Percentiles rank a stretch among this genome's conserved stretches.
These are phyloP conservation scores for Mycogone perniciosa DNA, from an alignment of 2,329 filamentous ascomycete species.

Conservation along the genomic window DNA sequence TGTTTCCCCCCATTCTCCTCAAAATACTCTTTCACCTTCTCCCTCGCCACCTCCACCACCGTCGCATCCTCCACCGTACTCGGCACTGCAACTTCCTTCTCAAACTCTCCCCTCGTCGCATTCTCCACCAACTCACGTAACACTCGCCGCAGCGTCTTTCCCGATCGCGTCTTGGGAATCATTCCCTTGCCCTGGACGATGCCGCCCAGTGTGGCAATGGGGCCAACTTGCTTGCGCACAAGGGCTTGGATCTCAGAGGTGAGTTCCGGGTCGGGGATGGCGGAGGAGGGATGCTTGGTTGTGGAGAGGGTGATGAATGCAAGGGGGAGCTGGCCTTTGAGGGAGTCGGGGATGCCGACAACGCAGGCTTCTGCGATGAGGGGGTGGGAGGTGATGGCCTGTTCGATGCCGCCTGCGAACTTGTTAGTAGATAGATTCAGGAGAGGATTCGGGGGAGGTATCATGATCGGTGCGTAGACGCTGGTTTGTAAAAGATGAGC, in stretches of 20 bases:
- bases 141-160: slow-evolving; percentile 81
- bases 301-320: slow-evolving; percentile 64
- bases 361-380: slow-evolving; percentile 78
- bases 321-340: slow-evolving; percentile 90
- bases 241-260: slow-evolving; percentile 61
- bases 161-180: slow-evolving; percentile 88
- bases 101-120: slow-evolving; percentile 65
- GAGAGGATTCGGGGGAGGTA: too few relatives aligned
- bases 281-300: slow-evolving; percentile 43
- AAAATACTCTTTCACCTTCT: slow-evolving; percentile 72
- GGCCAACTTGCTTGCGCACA: slow-evolving; percentile 75
- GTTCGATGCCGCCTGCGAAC: slow-evolving; percentile 69
- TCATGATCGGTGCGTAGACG: too few relatives aligned
- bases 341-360: slow-evolving; percentile 73
- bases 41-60: slow-evolving; percentile 68
- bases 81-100: slow-evolving; percentile 66
- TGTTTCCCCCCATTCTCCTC: slow-evolving; percentile 38
- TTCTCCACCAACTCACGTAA: slow-evolving; percentile 81
- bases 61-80: slow-evolving; percentile 77
- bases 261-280: slow-evolving; percentile 40
- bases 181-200: slow-evolving; percentile 79
- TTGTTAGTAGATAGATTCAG: slow-evolving; percentile 3
- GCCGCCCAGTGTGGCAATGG: slow-evolving; percentile 79
- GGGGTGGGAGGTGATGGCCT: slow-evolving; percentile 78
- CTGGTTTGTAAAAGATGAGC: background rate